These are phyloP conservation scores for Rosa rugosa DNA, from an alignment of 306 rosid species.

Conservation along the genomic window DNA sequence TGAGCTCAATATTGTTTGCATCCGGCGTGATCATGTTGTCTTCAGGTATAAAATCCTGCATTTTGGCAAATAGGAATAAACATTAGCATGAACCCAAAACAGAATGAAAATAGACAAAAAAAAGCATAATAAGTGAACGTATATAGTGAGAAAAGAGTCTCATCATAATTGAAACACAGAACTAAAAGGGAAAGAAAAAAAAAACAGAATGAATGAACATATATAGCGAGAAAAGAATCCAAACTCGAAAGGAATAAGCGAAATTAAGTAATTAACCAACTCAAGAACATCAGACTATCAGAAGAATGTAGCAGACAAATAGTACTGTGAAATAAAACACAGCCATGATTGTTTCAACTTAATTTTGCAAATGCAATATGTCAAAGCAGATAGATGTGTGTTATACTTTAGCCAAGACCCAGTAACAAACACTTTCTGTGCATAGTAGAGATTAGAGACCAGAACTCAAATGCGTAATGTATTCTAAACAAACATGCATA, in stretches of 20 bases:
- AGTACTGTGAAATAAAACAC: neutral
- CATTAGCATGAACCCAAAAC: neutral
- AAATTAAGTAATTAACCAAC: neutral
- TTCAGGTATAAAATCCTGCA: conserved; percentile 36
- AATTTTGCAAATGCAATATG: neutral
- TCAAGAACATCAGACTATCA: neutral
- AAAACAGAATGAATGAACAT: neutral
- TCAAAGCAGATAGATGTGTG: neutral
- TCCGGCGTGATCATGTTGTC: conserved; percentile 33
- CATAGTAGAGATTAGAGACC: neutral
- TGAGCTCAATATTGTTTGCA: neutral
- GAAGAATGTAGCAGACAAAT: neutral
- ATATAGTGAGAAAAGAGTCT: neutral
- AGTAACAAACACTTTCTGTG: neutral
- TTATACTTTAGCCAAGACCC: neutral
- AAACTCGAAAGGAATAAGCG: neutral
- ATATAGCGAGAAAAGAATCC: neutral
- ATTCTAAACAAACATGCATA: neutral
- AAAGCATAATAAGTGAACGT: neutral
- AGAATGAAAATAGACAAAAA: neutral
- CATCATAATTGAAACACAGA: neutral
- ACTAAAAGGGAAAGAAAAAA: neutral
- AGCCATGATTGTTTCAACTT: neutral
- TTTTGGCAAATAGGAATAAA: conserved; percentile 7
- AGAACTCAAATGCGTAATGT: neutral